Evolutionary conservation across 768 basidiomycete species (phyloP), one percentile per base, ranked within the genome.

Genomic region (Pleurotus eryngii): DNA sequence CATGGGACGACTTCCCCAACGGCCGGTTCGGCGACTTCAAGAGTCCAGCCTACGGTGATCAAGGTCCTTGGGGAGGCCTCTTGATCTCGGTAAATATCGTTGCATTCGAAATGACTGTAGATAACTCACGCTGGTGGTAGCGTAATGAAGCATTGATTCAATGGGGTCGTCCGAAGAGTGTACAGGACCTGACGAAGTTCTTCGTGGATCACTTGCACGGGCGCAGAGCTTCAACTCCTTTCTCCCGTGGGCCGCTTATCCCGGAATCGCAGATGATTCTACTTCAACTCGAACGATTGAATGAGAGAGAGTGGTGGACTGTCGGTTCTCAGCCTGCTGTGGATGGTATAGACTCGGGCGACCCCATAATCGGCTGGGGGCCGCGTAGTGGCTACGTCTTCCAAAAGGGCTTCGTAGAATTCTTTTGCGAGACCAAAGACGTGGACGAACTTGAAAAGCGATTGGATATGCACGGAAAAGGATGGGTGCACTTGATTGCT

Each of bases 1-100:
- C 84, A 17, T 94, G 92, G 92, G 92, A 94, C 64, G 97, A 99
- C 66, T 98, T 98, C 69, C 97, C 97, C 5, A 99, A 99, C 68
- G 97, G 97, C 37, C 88, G 97, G 8, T 98, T 98, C 70, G 97
- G 97, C 60, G 97, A 98, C 70, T 92, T 90, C 68, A 92, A 97
- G 66, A 96, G 93, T 75, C 97, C 97, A 18, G 97, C 97, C 0
- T 99, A 89, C 63, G 97, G 97, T 46, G 76, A 77, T 35, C 85
- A 83, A 64, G 87, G 86, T 59, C 87, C 79, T 2, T 94, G 90
- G 89, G 89, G 90, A 56, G 85, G 86, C 38, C 79, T 82, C 9
- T 79, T 77, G 45, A 75, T 88, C 38, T 76, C 83, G 56, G 86
- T 89, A 67, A 38, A 77, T 64, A 35, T 18, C 17, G 37, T 20